phyloP scores from a whole-genome alignment of 306 rosid genomes.

The Cicer bijugum region DNA sequence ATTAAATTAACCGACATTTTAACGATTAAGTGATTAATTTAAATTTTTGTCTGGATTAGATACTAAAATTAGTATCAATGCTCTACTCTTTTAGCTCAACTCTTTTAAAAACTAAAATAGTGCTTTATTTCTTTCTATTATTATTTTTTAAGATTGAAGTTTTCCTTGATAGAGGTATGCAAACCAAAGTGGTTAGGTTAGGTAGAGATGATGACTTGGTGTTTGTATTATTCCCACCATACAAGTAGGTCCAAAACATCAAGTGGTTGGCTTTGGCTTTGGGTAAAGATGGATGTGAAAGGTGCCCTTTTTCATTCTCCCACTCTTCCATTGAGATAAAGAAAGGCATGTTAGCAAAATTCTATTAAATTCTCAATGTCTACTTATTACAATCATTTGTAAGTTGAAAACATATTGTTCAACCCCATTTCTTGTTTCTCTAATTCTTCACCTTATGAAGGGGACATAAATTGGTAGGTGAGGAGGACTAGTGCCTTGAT shows the following conservation, averaged over 20 bases:
- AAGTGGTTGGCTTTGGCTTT: constrained; percentile 42
- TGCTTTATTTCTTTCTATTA: neutral
- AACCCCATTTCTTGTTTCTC: neutral
- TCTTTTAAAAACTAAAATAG: too few relatives aligned
- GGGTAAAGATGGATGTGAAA: constrained; percentile 29
- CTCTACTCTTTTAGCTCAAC: too few relatives aligned
- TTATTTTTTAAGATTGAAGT: constrained; percentile 30
- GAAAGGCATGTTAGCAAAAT: constrained; percentile 4
- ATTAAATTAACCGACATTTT: too few relatives aligned
- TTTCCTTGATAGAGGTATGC: constrained; percentile 32
- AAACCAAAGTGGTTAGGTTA: constrained; percentile 61
- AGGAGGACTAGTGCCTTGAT: constrained; percentile 47
- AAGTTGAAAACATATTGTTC: constrained; percentile 8
- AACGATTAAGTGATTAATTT: too few relatives aligned
- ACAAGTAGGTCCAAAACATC: constrained; percentile 43
- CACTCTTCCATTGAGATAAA: constrained; percentile 35
- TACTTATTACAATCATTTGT: constrained; percentile 30
- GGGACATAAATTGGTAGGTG: constrained; percentile 53
- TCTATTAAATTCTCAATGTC: neutral
- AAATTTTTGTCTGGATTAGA: too few relatives aligned
- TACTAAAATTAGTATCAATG: too few relatives aligned
- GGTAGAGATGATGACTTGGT: constrained; percentile 63
- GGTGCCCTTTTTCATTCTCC: constrained; percentile 21
- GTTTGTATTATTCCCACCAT: constrained; percentile 46
- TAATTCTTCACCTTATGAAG: neutral